Percentiles rank a stretch among this genome's conserved stretches.
Evolutionary conservation across 129 eudicot species (phyloP).

Genomic region (Escallonia rubra): DNA sequence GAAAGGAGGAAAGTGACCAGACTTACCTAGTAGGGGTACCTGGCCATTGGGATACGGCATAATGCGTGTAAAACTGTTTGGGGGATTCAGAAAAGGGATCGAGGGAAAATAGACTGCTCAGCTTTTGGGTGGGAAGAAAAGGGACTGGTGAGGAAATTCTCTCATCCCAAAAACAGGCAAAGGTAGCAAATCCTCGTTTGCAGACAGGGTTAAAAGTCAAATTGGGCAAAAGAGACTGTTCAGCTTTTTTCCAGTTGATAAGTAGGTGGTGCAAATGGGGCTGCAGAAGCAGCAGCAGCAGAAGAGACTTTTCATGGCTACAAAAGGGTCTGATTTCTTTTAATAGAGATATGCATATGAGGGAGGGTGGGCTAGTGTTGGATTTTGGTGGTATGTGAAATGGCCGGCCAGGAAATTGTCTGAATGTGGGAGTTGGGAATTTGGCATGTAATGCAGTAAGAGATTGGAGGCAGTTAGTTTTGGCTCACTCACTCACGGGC

Average conservation of each 20-base stretch:
- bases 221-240: constrained; percentile 14
- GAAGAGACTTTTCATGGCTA: constrained; percentile 22
- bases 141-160: constrained; percentile 25
- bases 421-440: constrained; percentile 45
- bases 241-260: constrained; percentile 21
- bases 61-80: too few relatives aligned
- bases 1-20: constrained; percentile 49
- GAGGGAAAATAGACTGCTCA: not conserved
- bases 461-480: constrained; percentile 12
- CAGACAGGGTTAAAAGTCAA: constrained; percentile 22
- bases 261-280: constrained; percentile 21
- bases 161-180: constrained; percentile 7
- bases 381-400: constrained; percentile 74
- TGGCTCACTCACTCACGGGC: constrained; percentile 34
- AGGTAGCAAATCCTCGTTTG: too few relatives aligned
- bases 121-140: constrained; percentile 13
- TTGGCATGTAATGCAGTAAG: constrained; percentile 36
- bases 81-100: not conserved
- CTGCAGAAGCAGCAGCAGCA: constrained; percentile 26
- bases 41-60: constrained; percentile 50
- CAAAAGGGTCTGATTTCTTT: constrained; percentile 10
- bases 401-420: constrained; percentile 65
- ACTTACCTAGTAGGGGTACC: constrained; percentile 44
- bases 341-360: constrained; percentile 14
- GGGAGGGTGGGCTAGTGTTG: constrained; percentile 18